Percentiles rank a stretch among this genome's conserved stretches.
These are phyloP conservation scores for Fusarium lyarnte DNA, from an alignment of 2,329 filamentous ascomycete genomes.

Conservation along the genomic window DNA sequence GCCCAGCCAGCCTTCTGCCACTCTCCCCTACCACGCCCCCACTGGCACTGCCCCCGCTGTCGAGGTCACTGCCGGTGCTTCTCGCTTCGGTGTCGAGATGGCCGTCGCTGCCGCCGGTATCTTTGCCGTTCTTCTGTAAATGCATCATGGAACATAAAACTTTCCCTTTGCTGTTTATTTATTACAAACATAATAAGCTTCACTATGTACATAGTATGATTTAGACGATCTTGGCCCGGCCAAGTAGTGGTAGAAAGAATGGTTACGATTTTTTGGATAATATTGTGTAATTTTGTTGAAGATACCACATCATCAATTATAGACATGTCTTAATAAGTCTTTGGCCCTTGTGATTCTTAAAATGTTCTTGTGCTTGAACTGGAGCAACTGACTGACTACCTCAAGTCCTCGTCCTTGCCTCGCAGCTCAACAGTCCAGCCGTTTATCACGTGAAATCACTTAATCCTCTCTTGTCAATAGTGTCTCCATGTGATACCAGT, in stretches of 20 bases:
- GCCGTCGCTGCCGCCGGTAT: conserved; percentile 47
- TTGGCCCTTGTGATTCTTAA: too few species aligned
- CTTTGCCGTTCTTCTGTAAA: conserved; percentile 49
- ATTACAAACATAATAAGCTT: conserved; percentile 42
- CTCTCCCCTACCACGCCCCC: conserved; percentile 29
- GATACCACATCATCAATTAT: conserved; percentile 20
- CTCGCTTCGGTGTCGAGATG: conserved; percentile 45
- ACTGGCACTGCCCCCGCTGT: conserved; percentile 34
- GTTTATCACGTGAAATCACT: not conserved
- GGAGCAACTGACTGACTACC: not conserved
- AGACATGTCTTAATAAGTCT: not conserved
- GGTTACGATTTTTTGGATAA: conserved; percentile 38
- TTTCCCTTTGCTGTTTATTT: conserved; percentile 36
- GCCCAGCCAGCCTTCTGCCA: conserved; percentile 36
- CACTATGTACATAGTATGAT: conserved; percentile 45
- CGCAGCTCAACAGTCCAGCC: not conserved
- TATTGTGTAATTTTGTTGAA: conserved; percentile 19
- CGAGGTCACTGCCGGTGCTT: conserved; percentile 46
- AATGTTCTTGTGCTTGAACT: accelerated
- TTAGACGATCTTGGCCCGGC: conserved; percentile 39
- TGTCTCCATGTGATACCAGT: not conserved
- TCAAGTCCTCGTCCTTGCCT: not conserved
- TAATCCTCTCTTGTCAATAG: not conserved
- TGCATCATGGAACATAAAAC: conserved; percentile 25
- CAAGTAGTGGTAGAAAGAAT: conserved; percentile 39